A percentile compares a stretch with the other conserved stretches of the same genome.
phyloP scores from a whole-genome alignment of 78 protist genomes.

The Dictyostelium intermedium region DNA sequence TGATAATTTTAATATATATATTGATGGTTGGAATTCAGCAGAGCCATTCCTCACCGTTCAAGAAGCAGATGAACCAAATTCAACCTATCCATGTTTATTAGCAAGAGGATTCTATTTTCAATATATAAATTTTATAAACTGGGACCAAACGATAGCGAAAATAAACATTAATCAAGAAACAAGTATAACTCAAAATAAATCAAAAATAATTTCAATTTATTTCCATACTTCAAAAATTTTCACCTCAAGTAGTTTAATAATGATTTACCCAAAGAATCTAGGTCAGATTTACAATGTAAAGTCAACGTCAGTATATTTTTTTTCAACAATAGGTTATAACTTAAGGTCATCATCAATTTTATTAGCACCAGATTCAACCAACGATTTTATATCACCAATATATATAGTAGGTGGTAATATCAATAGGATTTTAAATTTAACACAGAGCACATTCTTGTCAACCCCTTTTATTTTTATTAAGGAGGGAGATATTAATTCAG shows the following conservation, averaged over 20 bases:
- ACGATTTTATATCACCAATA: background rate
- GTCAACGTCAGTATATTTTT: background rate
- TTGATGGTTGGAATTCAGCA: background rate
- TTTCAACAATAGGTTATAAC: background rate
- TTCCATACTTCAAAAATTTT: background rate
- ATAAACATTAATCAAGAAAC: background rate
- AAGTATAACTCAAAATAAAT: background rate
- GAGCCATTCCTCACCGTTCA: background rate
- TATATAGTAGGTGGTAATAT: background rate
- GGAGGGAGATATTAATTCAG: background rate
- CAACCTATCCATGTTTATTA: background rate
- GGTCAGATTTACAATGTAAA: background rate
- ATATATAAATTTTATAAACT: background rate
- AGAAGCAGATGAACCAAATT: background rate
- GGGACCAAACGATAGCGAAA: background rate
- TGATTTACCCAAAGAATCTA: background rate
- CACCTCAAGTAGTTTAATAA: background rate
- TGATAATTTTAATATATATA: background rate
- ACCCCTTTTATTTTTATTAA: background rate
- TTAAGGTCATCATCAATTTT: background rate
- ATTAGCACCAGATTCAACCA: background rate
- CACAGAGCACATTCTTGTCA: background rate
- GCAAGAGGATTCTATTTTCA: background rate
- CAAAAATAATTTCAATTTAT: background rate
- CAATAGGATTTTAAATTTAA: background rate